Evolutionary conservation across 169 alveolate genomes (phyloP).

Genomic region (Gregarina niphandrodes): DNA sequence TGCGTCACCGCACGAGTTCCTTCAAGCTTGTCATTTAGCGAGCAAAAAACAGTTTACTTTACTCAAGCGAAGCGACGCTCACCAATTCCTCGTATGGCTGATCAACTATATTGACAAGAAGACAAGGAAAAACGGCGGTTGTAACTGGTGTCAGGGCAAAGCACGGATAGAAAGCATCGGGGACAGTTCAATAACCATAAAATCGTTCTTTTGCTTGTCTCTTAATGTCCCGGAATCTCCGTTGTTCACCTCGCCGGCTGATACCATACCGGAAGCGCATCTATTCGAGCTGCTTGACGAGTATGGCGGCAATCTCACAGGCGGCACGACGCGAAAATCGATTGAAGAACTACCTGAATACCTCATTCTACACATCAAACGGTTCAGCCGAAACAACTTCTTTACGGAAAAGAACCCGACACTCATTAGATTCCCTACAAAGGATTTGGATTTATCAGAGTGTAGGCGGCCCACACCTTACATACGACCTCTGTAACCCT

Average conservation of each 20-base stretch:
- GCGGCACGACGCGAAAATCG: background rate
- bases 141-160: too few relatives aligned
- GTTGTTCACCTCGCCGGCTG: too few relatives aligned
- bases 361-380: slow-evolving; percentile 59
- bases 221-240: too few relatives aligned
- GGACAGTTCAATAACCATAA: too few relatives aligned
- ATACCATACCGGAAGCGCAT: too few relatives aligned
- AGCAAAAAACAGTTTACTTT: slow-evolving; percentile 25
- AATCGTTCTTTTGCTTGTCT: too few relatives aligned
- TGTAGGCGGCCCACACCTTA: slow-evolving; percentile 17
- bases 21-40: slow-evolving; percentile 38
- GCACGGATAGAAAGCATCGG: too few relatives aligned
- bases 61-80: slow-evolving; percentile 70
- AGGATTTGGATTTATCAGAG: slow-evolving; percentile 54
- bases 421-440: slow-evolving; percentile 83
- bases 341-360: slow-evolving; percentile 58
- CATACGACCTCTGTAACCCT: background rate
- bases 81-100: slow-evolving; percentile 69
- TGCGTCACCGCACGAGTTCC: slow-evolving; percentile 86
- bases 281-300: too few relatives aligned
- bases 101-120: slow-evolving; percentile 33
- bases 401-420: slow-evolving; percentile 93
- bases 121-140: too few relatives aligned
- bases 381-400: slow-evolving; percentile 77
- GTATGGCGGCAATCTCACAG: background rate